phyloP scores from a whole-genome alignment of 2,329 filamentous ascomycete genomes.

The Monilinia vaccinii-corymbosi region DNA sequence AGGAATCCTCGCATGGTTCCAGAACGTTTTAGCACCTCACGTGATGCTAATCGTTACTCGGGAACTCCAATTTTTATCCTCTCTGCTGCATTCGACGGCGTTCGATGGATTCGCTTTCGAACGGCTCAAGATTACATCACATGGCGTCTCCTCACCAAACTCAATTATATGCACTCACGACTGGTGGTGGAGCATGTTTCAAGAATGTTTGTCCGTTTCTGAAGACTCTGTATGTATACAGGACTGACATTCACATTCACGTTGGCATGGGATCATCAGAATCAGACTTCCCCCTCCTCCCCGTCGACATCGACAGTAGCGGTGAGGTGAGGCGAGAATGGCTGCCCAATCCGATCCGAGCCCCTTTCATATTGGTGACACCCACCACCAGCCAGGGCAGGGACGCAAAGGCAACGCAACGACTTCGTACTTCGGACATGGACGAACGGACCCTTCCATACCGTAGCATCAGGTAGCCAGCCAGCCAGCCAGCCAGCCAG shows the following conservation, averaged over 20 bases:
- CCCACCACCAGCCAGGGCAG: background rate
- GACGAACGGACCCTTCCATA: too few relatives aligned
- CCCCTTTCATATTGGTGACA: background rate
- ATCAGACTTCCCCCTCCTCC: too few relatives aligned
- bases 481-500: too few relatives aligned
- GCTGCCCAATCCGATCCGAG: constrained; percentile 9
- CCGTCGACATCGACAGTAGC: constrained; percentile 5
- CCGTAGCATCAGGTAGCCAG: too few relatives aligned
- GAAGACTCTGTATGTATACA: too few relatives aligned
- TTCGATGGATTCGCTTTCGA: background rate
- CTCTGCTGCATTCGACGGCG: too few relatives aligned
- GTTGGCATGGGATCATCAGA: too few relatives aligned
- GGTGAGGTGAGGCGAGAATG: constrained; percentile 6
- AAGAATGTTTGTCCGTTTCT: background rate
- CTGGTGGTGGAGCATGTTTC: too few relatives aligned
- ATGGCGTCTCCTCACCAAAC: background rate
- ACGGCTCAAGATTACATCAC: constrained; percentile 7
- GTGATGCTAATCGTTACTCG: background rate
- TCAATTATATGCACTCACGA: too few relatives aligned
- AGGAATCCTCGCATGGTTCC: constrained; percentile 1
- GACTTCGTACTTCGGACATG: too few relatives aligned
- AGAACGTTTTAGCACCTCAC: constrained; percentile 2
- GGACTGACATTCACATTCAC: too few relatives aligned
- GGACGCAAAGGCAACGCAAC: too few relatives aligned
- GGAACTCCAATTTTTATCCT: background rate